A percentile compares a stretch with the other conserved stretches of the same genome.
These are phyloP conservation scores for Talaromyces islandicus DNA, from an alignment of 2,329 filamentous ascomycete species.

Conservation along the genomic window DNA sequence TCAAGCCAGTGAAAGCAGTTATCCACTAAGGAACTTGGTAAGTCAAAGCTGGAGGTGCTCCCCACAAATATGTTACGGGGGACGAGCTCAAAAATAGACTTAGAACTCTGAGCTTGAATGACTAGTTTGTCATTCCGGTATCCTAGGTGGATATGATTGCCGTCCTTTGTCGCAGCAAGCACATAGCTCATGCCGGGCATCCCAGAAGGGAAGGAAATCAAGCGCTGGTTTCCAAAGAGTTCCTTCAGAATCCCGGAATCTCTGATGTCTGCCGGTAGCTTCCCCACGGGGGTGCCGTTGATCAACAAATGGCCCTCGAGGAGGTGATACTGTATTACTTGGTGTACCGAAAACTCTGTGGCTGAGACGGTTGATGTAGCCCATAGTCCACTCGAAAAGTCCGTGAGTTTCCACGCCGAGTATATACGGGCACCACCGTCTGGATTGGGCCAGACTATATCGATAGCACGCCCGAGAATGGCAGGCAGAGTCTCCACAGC, in stretches of 20 bases:
- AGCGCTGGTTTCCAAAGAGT: constrained; percentile 50
- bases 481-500: constrained; percentile 27
- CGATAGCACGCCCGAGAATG: constrained; percentile 31
- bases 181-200: constrained; percentile 50
- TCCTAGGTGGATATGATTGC: constrained; percentile 51
- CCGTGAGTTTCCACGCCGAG: constrained; percentile 18
- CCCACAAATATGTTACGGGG: constrained; percentile 20
- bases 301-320: constrained; percentile 46
- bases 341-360: constrained; percentile 23
- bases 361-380: constrained; percentile 23
- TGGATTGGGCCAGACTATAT: constrained; percentile 39
- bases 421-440: constrained; percentile 15
- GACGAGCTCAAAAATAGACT: constrained; percentile 35
- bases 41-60: constrained; percentile 31
- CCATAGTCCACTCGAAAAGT: constrained; percentile 24
- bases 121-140: constrained; percentile 35
- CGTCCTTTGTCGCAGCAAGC: constrained; percentile 30
- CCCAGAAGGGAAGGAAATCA: constrained; percentile 49
- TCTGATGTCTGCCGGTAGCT: constrained; percentile 49
- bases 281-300: constrained; percentile 44
- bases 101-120: constrained; percentile 40
- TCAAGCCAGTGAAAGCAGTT: constrained; percentile 59
- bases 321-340: constrained; percentile 40
- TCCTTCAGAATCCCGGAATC: constrained; percentile 38
- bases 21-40: constrained; percentile 47